These are phyloP conservation scores for Schizosaccharomyces octosporus DNA, from an alignment of 805 yeast genomes.

Conservation along the genomic window DNA sequence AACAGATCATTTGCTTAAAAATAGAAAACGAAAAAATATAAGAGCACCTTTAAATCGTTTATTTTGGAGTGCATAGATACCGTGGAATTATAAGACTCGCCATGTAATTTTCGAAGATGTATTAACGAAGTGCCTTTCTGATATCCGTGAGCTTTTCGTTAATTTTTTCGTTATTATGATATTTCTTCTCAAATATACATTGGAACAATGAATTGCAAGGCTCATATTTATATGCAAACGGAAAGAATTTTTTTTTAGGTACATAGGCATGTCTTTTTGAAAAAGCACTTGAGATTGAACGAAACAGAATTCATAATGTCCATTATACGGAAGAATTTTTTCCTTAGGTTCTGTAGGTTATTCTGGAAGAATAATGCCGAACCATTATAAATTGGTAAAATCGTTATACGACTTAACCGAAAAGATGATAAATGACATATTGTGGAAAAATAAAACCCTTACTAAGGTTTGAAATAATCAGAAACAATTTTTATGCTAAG, in stretches of 20 bases:
- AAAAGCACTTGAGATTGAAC: too few relatives aligned
- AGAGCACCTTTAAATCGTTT: constrained; percentile 10
- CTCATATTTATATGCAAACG: constrained; percentile 1
- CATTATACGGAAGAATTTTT: too few relatives aligned
- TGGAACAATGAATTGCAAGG: constrained; percentile 6
- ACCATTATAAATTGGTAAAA: not conserved
- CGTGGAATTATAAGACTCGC: too few relatives aligned
- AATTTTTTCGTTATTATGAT: constrained; percentile 10
- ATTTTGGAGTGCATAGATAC: too few relatives aligned
- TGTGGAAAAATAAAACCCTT: not conserved
- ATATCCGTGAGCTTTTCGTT: constrained; percentile 5
- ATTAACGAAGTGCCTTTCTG: constrained; percentile 4
- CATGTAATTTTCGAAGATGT: constrained; percentile 10
- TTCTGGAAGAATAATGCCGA: not conserved
- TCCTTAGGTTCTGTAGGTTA: not conserved
- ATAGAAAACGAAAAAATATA: constrained; percentile 4
- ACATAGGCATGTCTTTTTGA: not conserved
- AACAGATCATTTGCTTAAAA: constrained; percentile 2
- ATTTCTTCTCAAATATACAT: constrained; percentile 1
- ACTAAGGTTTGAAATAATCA: not conserved
- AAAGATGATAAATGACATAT: not conserved
- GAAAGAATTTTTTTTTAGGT: too few relatives aligned
- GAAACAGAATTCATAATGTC: not conserved
- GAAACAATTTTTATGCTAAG: not conserved
- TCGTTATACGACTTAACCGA: not conserved